A percentile compares a stretch with the other conserved stretches of the same genome.
These are phyloP conservation scores for Penicillium tannophilum DNA, from an alignment of 495 filamentous ascomycete species.

Conservation along the genomic window DNA sequence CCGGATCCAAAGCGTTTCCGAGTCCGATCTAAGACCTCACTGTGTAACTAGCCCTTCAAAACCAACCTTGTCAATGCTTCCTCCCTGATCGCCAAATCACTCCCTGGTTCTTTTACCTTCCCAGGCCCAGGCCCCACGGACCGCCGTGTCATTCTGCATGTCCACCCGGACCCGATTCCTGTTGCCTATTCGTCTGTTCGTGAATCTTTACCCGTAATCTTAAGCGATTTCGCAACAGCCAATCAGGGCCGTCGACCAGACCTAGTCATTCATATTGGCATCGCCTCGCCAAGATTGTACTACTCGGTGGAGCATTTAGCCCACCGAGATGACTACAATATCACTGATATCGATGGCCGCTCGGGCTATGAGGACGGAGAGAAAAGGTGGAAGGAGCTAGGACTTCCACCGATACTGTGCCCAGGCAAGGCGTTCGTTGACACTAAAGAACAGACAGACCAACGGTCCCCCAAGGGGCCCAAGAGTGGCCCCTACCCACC, in stretches of 20 bases:
- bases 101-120: slow-evolving; percentile 35
- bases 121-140: slow-evolving; percentile 21
- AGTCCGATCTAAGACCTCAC: slow-evolving; percentile 8
- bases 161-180: slow-evolving; percentile 65
- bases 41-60: slow-evolving; percentile 62
- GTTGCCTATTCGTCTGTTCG: slow-evolving; percentile 71
- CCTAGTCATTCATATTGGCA: slow-evolving; percentile 76
- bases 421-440: slow-evolving; percentile 28
- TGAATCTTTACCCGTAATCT: slow-evolving; percentile 59
- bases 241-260: slow-evolving; percentile 56
- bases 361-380: slow-evolving; percentile 55
- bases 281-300: slow-evolving; percentile 67
- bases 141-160: slow-evolving; percentile 63
- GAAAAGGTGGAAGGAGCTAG: slow-evolving; percentile 47
- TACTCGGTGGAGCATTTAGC: slow-evolving; percentile 72
- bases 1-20: slow-evolving; percentile 13
- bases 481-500: slow-evolving; percentile 31
- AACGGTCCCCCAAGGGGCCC: neutral
- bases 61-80: slow-evolving; percentile 69
- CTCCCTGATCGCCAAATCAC: slow-evolving; percentile 65
- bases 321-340: slow-evolving; percentile 74
- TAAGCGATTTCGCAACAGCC: slow-evolving; percentile 37
- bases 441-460: neutral
- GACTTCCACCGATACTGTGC: slow-evolving; percentile 36
- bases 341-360: slow-evolving; percentile 66